Base-by-base conservation (phyloP, 164 flowering plant genomes). In the Cinnamomum chago region DNA sequence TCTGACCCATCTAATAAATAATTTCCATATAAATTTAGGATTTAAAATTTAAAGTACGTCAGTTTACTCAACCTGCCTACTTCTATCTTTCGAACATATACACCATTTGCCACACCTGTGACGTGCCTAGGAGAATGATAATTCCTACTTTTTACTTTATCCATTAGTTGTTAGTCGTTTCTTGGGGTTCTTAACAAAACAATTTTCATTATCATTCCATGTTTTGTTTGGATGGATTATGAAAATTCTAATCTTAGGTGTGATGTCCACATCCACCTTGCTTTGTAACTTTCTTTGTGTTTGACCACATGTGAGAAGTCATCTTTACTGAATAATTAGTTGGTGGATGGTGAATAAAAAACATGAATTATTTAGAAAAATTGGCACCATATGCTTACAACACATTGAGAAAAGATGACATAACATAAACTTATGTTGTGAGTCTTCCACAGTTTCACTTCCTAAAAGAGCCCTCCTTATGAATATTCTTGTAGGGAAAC, bases 201-300 rank as follows among this genome's bases (percentile, higher is more conserved):
- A 67, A 67, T 27, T 67, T 30, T 14, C 7, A 67, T 67, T 23
- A 67, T 67, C 28, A 67, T 27, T 67, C 15, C 69, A 67, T 30
- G 10, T 15, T 14, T 67, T 30, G 20, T 67, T 27, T 30, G 40
- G 47, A 30, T 67, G 47, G 40, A 67, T 30, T 27, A 18, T 27
- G 47, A 28, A 30, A 30, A 14, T 67, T 67, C 28, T 20, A 67
- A 30, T 0, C 50, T 67, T 67, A 27, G 69, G 69, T 67, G 30
- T 30, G 69, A 67, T 67, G 69, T 67, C 69, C 50, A 28, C 13
- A 9, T 30, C 69, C 10, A 17, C 50, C 7, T 24, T 64, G 11
- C 17, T 64, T 3, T 23, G 15, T 64, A 23, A 17, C 67, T 64
- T 23, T 58, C 2, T 17, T 64, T 64, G 67, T 15, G 67, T 25